Conservation (phyloP, 805 yeast genomes). For the Kluyveromyces nonfermentans region DNA sequence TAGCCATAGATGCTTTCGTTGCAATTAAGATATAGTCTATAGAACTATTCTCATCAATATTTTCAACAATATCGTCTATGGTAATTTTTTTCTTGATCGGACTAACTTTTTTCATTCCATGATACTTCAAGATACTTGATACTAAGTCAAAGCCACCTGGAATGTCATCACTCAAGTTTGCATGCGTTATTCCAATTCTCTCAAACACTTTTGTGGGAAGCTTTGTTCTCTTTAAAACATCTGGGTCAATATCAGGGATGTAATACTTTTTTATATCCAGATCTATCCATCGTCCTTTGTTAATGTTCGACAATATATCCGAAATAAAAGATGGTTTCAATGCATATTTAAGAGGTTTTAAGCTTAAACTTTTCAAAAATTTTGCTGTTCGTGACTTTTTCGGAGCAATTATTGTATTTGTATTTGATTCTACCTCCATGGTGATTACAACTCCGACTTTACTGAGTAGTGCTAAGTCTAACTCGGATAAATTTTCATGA, state of each 20-base stretch:
- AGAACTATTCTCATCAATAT: constrained; percentile 5
- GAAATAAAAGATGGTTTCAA: constrained; percentile 46
- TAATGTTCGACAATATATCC: constrained; percentile 33
- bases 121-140: constrained; percentile 18
- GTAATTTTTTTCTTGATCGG: constrained; percentile 15
- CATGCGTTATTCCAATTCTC: constrained; percentile 12
- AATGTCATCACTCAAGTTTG: constrained; percentile 21
- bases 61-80: constrained; percentile 10
- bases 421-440: constrained; percentile 29
- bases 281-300: constrained; percentile 12
- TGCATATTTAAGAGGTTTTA: constrained; percentile 39
- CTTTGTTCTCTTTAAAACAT: constrained; percentile 11
- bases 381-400: constrained; percentile 79
- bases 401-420: constrained; percentile 64
- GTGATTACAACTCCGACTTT: constrained; percentile 50
- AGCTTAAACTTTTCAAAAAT: constrained; percentile 61
- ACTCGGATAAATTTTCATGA: constrained; percentile 36
- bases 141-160: constrained; percentile 23
- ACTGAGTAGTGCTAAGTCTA: constrained; percentile 36
- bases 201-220: constrained; percentile 19
- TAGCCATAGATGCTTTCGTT: constrained; percentile 23
- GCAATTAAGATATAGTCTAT: constrained; percentile 20
- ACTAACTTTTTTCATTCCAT: constrained; percentile 19
- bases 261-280: constrained; percentile 23
- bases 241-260: constrained; percentile 28